Evolutionary conservation across 371 early-diverging fungal genomes (phyloP).

Genomic region (Coemansia sp.): DNA sequence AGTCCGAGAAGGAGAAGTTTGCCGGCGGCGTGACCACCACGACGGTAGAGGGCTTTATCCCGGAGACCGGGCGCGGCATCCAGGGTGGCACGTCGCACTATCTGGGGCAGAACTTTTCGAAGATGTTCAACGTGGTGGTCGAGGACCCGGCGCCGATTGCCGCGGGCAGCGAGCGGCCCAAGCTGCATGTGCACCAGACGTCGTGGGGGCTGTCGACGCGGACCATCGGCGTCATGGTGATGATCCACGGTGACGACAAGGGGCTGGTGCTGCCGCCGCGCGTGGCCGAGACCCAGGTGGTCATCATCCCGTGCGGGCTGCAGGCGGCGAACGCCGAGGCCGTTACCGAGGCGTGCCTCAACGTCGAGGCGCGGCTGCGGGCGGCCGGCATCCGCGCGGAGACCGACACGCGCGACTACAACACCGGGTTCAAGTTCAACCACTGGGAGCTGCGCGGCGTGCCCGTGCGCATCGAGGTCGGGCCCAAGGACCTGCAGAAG

Average conservation of each 20-base stretch:
- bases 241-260: slow-evolving; percentile 99
- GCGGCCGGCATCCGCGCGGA: slow-evolving; percentile 84
- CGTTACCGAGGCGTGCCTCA: slow-evolving; percentile 69
- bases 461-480: slow-evolving; percentile 98
- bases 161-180: slow-evolving; percentile 57
- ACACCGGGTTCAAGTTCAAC: slow-evolving; percentile 99
- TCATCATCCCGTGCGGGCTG: slow-evolving; percentile 97
- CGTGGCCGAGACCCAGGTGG: slow-evolving; percentile 90
- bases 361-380: slow-evolving; percentile 69
- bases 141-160: slow-evolving; percentile 63
- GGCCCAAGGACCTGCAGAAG: slow-evolving; percentile 94
- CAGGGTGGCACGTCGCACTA: slow-evolving; percentile 99
- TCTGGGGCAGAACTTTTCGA: slow-evolving; percentile 99
- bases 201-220: slow-evolving; percentile 99
- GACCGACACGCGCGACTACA: slow-evolving; percentile 90
- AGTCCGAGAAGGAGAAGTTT: slow-evolving; percentile 99
- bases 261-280: slow-evolving; percentile 99
- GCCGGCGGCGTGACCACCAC: slow-evolving; percentile 99
- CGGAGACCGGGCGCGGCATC: slow-evolving; percentile 98
- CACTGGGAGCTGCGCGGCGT: slow-evolving; percentile 99
- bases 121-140: slow-evolving; percentile 95
- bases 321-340: slow-evolving; percentile 79
- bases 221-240: slow-evolving; percentile 99
- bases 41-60: slow-evolving; percentile 99
- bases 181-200: slow-evolving; percentile 96